Base-by-base conservation (phyloP, 2,329 filamentous ascomycete genomes). In the Phialophora chinensis region DNA sequence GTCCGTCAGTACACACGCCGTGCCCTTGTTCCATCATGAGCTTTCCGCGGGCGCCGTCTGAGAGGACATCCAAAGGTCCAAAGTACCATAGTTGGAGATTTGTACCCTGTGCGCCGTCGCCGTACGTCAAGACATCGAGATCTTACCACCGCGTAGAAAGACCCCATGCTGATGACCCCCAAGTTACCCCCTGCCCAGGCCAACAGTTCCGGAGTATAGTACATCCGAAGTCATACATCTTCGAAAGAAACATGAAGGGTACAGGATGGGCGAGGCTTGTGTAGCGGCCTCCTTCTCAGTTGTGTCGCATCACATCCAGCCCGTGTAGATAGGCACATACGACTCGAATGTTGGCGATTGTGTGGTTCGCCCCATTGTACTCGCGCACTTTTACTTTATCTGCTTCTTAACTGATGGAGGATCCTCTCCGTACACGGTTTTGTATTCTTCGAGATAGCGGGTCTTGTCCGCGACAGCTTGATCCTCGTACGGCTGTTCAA, bases 371-470 rank as follows among this genome's bases (percentile, higher is more conserved):
- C 38, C 38, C 17, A 3, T 44, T n/a, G 4, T 44, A 60, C 25
- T 44, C 38, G 38, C 5, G 2, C 38, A 1, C 0, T 20, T 20
- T n/a, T 44, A 60, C 35, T 52, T 38, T 12, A 23, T 31, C 47
- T 31, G 49, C 42, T 12, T 60, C 47, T 31, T 61, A 20, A 38
- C 31, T 3, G 29, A 29, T 7, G 59, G 59, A 55, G 66, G 29
- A 7, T 74, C 73, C 52, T 73, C 68, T 29, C 78, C 78, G 66
- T 80, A 81, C 2, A 75, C 75, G 33, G 77, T 73, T 42, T 68
- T 71, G 68, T 77, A 72, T 70, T 80, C 78, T 42, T 72, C 73
- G 6, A 62, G 35, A 64, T 79, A 81, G 42, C 78, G 77, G 49
- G 71, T 68, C 14, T 59, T 62, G 59, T 80, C 78, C 8, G 69